Evolutionary conservation across 495 filamentous ascomycete species (phyloP), one percentile per base, ranked within the genome.

Genomic region (Echria macrotheca): DNA sequence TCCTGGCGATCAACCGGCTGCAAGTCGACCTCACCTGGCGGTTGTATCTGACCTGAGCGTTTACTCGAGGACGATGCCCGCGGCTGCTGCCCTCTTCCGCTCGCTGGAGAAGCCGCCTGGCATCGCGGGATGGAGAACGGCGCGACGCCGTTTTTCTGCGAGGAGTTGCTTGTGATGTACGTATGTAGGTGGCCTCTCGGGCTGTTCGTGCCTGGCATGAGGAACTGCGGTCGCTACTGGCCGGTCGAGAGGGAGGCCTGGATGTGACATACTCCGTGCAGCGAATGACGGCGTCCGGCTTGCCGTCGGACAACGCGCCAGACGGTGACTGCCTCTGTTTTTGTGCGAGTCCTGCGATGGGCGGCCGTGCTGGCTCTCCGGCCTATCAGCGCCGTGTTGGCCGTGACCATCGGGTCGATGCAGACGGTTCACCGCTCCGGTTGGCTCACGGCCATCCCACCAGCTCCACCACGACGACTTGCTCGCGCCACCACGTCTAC

Each of bases 271-370:
- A 53, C 33, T 29, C 6, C 15, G 12, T 49, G 37, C 58, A 60
- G 63, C 63, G 63, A 66, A 66, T 66, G 54, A 60, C 57, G 53
- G 63, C 55, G 53, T 38, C 50, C 49, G 49, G 38, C 45, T 53
- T 59, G 53, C 52, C 50, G 54, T 56, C 51, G 50, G 50, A 59
- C 54, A 54, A 26, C 35, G 54, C 59, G 59, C 56, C 29, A 39
- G 43, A 32, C n/a, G 47, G 39, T 52, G 49, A 49, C 37, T 29
- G 7, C 37, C 23, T 45, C 43, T 48, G 49, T 43, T 51, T 39
- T 53, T 52, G 56, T 60, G 63, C 55, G 51, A 45, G 49, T 49
- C 54, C 26, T 58, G 63, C 57, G 57, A 55, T 60, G 47, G 57
- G 50, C 45, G 52, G 49, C 48, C 44, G 35, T 58, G 49, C 39